A percentile compares a stretch with the other conserved stretches of the same genome.
phyloP scores from a whole-genome alignment of 1,284 basidiomycete genomes.

The Mycena sp. region DNA sequence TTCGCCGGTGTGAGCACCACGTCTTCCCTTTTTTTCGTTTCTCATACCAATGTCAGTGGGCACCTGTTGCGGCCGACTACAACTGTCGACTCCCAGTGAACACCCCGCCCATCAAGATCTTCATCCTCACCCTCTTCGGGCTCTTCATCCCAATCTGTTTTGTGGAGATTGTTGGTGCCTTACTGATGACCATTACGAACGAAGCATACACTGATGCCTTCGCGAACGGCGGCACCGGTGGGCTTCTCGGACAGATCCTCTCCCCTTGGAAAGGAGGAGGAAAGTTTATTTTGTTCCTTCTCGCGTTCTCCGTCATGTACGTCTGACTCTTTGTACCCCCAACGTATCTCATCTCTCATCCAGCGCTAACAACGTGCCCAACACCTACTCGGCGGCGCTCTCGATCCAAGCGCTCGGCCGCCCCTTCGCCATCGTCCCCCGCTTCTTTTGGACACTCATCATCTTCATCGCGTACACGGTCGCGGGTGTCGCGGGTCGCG shows the following conservation, averaged over 20 bases:
- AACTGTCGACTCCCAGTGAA: conserved; percentile 60
- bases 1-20: conserved; percentile 52
- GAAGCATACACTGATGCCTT: conserved; percentile 60
- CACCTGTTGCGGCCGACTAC: conserved; percentile 63
- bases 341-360: neutral
- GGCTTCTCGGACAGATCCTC: conserved; percentile 53
- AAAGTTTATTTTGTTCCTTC: conserved; percentile 66
- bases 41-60: conserved; percentile 45
- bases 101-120: conserved; percentile 57
- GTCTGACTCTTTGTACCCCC: conserved; percentile 21
- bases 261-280: conserved; percentile 61
- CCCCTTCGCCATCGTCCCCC: conserved; percentile 63
- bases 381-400: conserved; percentile 53
- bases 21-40: neutral
- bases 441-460: conserved; percentile 67
- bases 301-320: conserved; percentile 63
- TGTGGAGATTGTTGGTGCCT: conserved; percentile 63
- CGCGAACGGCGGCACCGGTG: conserved; percentile 58
- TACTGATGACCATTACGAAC: conserved; percentile 65
- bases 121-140: conserved; percentile 64
- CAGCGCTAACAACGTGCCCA: conserved; percentile 68
- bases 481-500: conserved; percentile 68
- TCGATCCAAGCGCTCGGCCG: conserved; percentile 67
- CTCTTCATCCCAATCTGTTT: conserved; percentile 65
- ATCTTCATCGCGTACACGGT: conserved; percentile 64